A percentile compares a stretch with the other conserved stretches of the same genome.
Conservation (phyloP, 1,284 basidiomycete species). For the Sutorius eximius region DNA sequence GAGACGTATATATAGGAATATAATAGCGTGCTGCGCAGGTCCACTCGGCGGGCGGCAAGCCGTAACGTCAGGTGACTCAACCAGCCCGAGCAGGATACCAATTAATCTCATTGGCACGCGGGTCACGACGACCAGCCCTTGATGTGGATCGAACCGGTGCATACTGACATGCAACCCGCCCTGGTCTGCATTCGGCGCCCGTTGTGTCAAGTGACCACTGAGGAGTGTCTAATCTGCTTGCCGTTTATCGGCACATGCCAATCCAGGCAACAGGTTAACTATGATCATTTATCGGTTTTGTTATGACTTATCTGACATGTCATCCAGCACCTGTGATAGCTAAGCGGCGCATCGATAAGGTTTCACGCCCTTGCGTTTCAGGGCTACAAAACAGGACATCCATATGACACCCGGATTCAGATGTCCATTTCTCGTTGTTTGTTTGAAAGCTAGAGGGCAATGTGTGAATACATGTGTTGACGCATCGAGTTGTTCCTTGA, state of each 20-base stretch:
- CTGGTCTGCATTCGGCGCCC: not conserved
- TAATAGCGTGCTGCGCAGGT: not conserved
- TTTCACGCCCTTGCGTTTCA: slow-evolving; percentile 17
- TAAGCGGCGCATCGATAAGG: slow-evolving; percentile 2
- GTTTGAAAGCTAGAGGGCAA: not conserved
- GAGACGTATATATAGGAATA: not conserved
- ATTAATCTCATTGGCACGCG: not conserved
- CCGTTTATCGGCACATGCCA: not conserved
- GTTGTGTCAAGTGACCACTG: not conserved
- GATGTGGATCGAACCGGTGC: not conserved
- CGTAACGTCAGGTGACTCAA: not conserved
- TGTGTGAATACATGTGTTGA: not conserved
- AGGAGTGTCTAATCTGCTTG: not conserved
- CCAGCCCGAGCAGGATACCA: not conserved
- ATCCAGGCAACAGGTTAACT: not conserved
- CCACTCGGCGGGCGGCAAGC: not conserved
- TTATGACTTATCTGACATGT: slow-evolving; percentile 7
- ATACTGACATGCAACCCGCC: not conserved
- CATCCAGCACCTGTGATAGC: not conserved
- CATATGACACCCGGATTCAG: not conserved
- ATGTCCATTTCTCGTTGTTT: not conserved
- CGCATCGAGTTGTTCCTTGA: not conserved
- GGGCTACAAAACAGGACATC: slow-evolving; percentile 6
- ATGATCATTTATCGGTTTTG: slow-evolving; percentile 1
- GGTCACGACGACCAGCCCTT: not conserved